phyloP scores from a whole-genome alignment of 75 land plant species.

The Ceratopteris richardii region DNA sequence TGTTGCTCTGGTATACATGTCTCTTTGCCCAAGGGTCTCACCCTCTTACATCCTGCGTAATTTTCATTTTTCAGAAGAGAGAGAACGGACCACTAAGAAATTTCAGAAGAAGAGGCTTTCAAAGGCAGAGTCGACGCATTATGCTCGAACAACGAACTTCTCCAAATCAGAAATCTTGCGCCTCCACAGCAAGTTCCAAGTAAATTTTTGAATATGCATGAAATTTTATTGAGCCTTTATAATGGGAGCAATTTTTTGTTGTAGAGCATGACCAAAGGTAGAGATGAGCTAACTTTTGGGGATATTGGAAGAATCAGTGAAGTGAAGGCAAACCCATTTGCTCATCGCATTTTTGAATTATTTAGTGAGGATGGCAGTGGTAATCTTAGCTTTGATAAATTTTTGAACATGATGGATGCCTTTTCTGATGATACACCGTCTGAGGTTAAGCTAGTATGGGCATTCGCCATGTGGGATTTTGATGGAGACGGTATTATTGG shows the following conservation, averaged over 20 bases:
- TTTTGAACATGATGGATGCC: conserved; percentile 17
- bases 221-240: not conserved
- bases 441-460: conserved; percentile 26
- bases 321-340: conserved; percentile 37
- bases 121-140: not conserved
- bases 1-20: too few relatives aligned
- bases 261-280: conserved; percentile 6
- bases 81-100: too few relatives aligned
- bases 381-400: conserved; percentile 20
- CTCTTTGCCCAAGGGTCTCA: too few relatives aligned
- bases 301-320: conserved; percentile 18
- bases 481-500: conserved; percentile 36
- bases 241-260: not conserved
- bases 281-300: conserved; percentile 4
- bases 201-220: not conserved
- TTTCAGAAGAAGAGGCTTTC: not conserved
- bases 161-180: not conserved
- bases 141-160: conserved; percentile 4
- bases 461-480: conserved; percentile 35
- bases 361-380: conserved; percentile 36
- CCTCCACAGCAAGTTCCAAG: conserved; percentile 5
- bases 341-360: conserved; percentile 21
- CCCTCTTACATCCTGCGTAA: too few relatives aligned
- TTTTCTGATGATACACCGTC: conserved; percentile 22
- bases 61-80: too few relatives aligned